Evolutionary conservation across 768 basidiomycete genomes (phyloP), one percentile per base, ranked within the genome.

Genomic region (Pleurotus salmoneostramineus): DNA sequence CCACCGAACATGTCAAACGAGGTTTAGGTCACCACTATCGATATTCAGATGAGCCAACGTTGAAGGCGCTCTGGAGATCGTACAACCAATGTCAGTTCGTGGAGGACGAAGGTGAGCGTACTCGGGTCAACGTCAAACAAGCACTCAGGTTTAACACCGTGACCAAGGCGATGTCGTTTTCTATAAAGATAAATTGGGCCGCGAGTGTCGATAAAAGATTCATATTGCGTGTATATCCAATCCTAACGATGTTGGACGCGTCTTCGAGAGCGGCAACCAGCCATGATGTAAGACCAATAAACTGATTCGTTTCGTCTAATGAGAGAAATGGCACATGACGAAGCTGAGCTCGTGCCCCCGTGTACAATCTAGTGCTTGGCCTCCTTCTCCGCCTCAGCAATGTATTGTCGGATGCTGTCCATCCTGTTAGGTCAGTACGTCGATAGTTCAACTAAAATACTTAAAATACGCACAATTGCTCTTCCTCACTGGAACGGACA

Each of bases 361-460:
- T n/a, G n/a, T n/a, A n/a, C 44, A 49, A 6, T 60, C 66, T 72
- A 83, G 67, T 82, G 81, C 66, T 82, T 80, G 62, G 83, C 60
- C 17, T 68, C 73, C 73, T 89, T 91, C 79, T 93, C 91, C 48
- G 91, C 91, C 68, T 91, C 90, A 57, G 82, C 84, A 60, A 93
- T 82, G 68, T 90, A 93, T 50, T 85, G 85, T 69, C 81, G 77
- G 74, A 93, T 91, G 69, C 91, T 93, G 75, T 78, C 66, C 63
- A 75, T 72, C 79, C 81, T 82, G 68, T 64, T 71, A 59, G 72
- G 74, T 82, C 64, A 66, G 57, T 69, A 54, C 51, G 51, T 69
- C 65, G 69, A 65, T 65, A 71, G 65, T 71, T 66, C 67, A 59
- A 17, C 36, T 56, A 17, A 15, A 58, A 37, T 36, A 62, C 60